Conservation (phyloP, 805 yeast species). For the Cephaloascus fragrans region DNA sequence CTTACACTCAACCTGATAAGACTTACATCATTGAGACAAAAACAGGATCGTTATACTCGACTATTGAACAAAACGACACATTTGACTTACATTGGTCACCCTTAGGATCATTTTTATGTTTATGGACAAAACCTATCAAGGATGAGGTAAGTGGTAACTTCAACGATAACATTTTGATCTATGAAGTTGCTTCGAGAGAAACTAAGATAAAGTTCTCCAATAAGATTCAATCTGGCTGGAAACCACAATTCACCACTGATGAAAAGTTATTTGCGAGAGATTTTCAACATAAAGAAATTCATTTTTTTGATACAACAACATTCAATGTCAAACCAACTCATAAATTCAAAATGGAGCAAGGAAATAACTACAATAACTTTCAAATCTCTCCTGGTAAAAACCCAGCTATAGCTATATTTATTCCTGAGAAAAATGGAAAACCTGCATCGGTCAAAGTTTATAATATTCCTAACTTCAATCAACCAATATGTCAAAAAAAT, state of each 20-base stretch:
- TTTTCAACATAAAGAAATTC: constrained; percentile 49
- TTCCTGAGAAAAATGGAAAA: constrained; percentile 78
- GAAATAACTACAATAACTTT: constrained; percentile 47
- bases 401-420: constrained; percentile 83
- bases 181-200: constrained; percentile 41
- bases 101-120: constrained; percentile 65
- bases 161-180: constrained; percentile 72
- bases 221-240: constrained; percentile 85
- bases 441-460: constrained; percentile 86
- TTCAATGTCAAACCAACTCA: constrained; percentile 44
- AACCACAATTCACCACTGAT: constrained; percentile 80
- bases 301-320: constrained; percentile 47
- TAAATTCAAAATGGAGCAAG: constrained; percentile 43
- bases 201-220: constrained; percentile 58
- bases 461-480: constrained; percentile 63
- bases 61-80: constrained; percentile 52
- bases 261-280: constrained; percentile 61
- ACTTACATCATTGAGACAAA: constrained; percentile 52
- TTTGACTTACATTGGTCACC: constrained; percentile 88
- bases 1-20: constrained; percentile 57
- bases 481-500: constrained; percentile 76
- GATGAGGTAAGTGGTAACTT: constrained; percentile 64
- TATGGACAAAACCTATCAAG: constrained; percentile 85
- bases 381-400: constrained; percentile 79
- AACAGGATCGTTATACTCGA: constrained; percentile 33